Conservation (phyloP, 2,329 filamentous ascomycete species). For the Capronia americana region DNA sequence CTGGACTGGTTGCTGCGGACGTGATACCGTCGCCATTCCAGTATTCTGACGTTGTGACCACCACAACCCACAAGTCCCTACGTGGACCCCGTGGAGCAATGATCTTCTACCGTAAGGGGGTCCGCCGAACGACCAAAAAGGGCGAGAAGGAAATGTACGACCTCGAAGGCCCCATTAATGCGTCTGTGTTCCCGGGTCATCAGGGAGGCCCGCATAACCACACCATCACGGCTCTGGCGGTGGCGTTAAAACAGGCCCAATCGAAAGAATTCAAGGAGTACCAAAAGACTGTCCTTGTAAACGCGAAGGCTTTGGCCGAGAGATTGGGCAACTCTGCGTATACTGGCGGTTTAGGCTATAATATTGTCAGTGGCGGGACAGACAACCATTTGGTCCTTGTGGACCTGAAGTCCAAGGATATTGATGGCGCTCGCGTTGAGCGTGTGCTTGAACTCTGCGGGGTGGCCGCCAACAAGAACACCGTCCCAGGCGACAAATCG, state of each 20-base stretch:
- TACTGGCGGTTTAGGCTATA: slow-evolving; percentile 75
- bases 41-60: slow-evolving; percentile 93
- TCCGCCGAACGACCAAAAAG: slow-evolving; percentile 83
- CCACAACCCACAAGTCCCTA: slow-evolving; percentile 96
- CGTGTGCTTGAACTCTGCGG: slow-evolving; percentile 96
- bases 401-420: slow-evolving; percentile 84
- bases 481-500: slow-evolving; percentile 95
- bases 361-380: slow-evolving; percentile 89
- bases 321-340: slow-evolving; percentile 72
- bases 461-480: slow-evolving; percentile 99
- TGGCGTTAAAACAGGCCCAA: slow-evolving; percentile 92
- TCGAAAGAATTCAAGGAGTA: slow-evolving; percentile 89
- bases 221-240: slow-evolving; percentile 93
- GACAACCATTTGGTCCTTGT: slow-evolving; percentile 96
- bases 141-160: slow-evolving; percentile 87
- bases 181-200: slow-evolving; percentile 96
- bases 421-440: slow-evolving; percentile 93
- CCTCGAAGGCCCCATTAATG: slow-evolving; percentile 91
- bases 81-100: slow-evolving; percentile 93
- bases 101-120: slow-evolving; percentile 97
- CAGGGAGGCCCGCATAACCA: slow-evolving; percentile 99
- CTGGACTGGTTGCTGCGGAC: slow-evolving; percentile 88
- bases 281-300: slow-evolving; percentile 86
- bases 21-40: slow-evolving; percentile 89
- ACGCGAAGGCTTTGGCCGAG: slow-evolving; percentile 83